Base-by-base conservation (phyloP, 345 rosid genomes). In the Bruguiera sexangula region DNA sequence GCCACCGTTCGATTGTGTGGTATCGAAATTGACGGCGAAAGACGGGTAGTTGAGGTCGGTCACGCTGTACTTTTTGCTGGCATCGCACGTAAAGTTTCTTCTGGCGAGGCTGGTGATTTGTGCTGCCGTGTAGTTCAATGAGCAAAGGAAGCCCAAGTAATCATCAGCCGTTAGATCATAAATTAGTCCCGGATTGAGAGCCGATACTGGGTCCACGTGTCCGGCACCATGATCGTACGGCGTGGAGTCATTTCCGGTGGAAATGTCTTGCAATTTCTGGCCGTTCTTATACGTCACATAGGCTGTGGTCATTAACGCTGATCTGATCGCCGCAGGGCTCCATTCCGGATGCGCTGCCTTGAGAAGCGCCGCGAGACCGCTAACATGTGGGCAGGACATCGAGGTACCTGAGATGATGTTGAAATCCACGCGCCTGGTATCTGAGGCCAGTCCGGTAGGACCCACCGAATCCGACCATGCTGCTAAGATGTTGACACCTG, bases 371-470 rank as follows among this genome's bases (percentile, higher is more conserved):
- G 80, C 66, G 2, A 76, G 66, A 7, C 80, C 80, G 22, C 76
- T 71, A 13, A 76, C 76, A 50, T 76, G 80, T 1, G 80, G 80
- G 57, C 80, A 76, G 1, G 80, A 76, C 80, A 76, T 76, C 6
- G 80, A 76, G 15, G 80, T 76, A 21, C 80, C 80, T 11, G 80
- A 76, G n/a, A 76, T 76, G 4, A 76, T 51, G 56, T 76, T 76
- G 66, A 76, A 76, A 9, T 72, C 69, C 13, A 72, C 76, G 15
- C 76, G 80, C 70, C 80, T 51, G 18, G 50, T 5, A 48, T 76
- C 80, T 6, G 66, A 46, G 1, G 73, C 16, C 10, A 76, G 34
- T 22, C 80, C 80, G 0, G 80, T 72, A 0, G 80, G 80, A 46
- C 76, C 80, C 21, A 72, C 76, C 1, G 72, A 3, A 19, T 73